phyloP scores from a whole-genome alignment of 78 protist genomes.

The slime mould (Dictyostelium discoideum) region dicty_2.7 NC_007089.4:372501-373000 shows the following conservation, averaged over 20 bases:
- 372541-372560: neutral
- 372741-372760: neutral
- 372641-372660: slow-evolving; percentile 17
- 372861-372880: slow-evolving; percentile 54
- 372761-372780: neutral
- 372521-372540: slow-evolving; percentile 31
- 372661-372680: slow-evolving; percentile 16
- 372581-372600: neutral
- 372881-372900: slow-evolving; percentile 35
- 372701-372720: neutral
- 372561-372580: neutral
- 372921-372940: slow-evolving; percentile 59
- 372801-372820: slow-evolving; percentile 63
- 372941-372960: slow-evolving; percentile 47
- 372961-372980: slow-evolving; percentile 34
- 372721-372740: neutral
- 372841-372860: slow-evolving; percentile 11
- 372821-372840: slow-evolving; percentile 6
- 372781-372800: neutral
- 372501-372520: slow-evolving; percentile 70
- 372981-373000: slow-evolving; percentile 12
- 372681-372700: neutral
- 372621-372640: slow-evolving; percentile 35
- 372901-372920: slow-evolving; percentile 25
- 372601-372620: slow-evolving; percentile 30